Evolutionary conservation across 768 basidiomycete genomes (phyloP), one percentile per base, ranked within the genome.

Genomic region (Galerina sulciceps): DNA sequence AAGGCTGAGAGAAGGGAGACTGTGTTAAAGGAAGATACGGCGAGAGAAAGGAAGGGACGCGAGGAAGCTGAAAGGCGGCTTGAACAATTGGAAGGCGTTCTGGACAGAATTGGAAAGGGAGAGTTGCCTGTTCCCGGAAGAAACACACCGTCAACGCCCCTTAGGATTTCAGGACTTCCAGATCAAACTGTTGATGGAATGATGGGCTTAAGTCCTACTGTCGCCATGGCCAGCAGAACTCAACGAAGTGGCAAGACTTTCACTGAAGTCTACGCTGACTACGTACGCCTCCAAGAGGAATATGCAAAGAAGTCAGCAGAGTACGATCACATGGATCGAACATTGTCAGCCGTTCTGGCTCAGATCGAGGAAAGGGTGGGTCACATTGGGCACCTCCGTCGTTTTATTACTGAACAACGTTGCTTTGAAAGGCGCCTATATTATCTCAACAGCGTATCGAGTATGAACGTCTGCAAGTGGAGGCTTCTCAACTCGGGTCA

Each of bases 231-330:
- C 6, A 88, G 88, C 74, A 85, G 81, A 60, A 84, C 89, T 18
- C 94, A 95, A 76, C 87, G 85, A 71, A 84, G 80, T 23, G 93
- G 92, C 26, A 92, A 91, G 80, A 91, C 91, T 1, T 96, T 96
- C 75, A 96, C 96, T 0, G 92, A 97, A 67, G 89, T 99, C 18
- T 98, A 97, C 70, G 84, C 91, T 14, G 94, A 97, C 68, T 93
- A 93, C 64, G 87, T 96, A 36, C 84, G 85, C 53, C 81, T 96
- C 40, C 90, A 97, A 70, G 91, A 92, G 22, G 91, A 94, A 31
- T 87, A 87, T 55, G 82, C 85, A 17, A 83, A 80, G 71, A 93
- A 94, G 73, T 87, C 84, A 51, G 81, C 86, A 4, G 96, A 99
- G 75, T 91, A 89, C 58, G 87, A 88, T 61, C 85, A 92, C 46